Conservation (phyloP, 345 rosid species). For the Citrus cavaleriei region DNA sequence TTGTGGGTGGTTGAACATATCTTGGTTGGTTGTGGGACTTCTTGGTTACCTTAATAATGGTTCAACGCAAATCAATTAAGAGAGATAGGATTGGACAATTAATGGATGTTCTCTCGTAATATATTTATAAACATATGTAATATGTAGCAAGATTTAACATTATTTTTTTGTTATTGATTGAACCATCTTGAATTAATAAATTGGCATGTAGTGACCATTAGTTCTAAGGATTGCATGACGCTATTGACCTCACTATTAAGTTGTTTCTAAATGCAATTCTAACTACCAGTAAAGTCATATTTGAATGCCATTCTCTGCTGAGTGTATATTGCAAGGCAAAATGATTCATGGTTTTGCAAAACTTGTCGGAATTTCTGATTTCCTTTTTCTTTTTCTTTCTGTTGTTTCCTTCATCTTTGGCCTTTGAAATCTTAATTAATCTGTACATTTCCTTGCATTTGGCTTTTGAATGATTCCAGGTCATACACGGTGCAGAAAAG, state of each 20-base stretch:
- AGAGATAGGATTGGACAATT: not conserved
- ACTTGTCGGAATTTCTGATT: not conserved
- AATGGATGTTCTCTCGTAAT: not conserved
- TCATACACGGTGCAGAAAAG: slow-evolving; percentile 81
- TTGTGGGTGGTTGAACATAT: not conserved
- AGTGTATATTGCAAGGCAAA: not conserved
- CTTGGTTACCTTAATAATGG: not conserved
- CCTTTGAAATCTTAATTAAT: not conserved
- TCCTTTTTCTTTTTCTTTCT: not conserved
- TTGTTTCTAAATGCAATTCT: not conserved
- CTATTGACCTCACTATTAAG: not conserved
- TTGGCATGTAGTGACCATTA: not conserved
- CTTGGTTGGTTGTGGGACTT: not conserved
- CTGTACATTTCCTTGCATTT: slow-evolving; percentile 12
- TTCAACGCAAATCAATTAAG: not conserved
- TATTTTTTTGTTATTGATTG: not conserved
- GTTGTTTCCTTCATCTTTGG: not conserved
- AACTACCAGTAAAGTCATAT: not conserved
- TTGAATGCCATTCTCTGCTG: not conserved
- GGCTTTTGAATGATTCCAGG: slow-evolving; percentile 40
- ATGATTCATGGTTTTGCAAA: not conserved
- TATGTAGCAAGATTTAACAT: not conserved
- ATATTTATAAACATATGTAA: not conserved
- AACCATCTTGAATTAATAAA: not conserved
- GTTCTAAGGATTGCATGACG: not conserved